Percentiles rank a stretch among this genome's conserved stretches.
These are phyloP conservation scores for Brassica hybrid DNA, from an alignment of 441 rosid genomes.

Conservation along the genomic window DNA sequence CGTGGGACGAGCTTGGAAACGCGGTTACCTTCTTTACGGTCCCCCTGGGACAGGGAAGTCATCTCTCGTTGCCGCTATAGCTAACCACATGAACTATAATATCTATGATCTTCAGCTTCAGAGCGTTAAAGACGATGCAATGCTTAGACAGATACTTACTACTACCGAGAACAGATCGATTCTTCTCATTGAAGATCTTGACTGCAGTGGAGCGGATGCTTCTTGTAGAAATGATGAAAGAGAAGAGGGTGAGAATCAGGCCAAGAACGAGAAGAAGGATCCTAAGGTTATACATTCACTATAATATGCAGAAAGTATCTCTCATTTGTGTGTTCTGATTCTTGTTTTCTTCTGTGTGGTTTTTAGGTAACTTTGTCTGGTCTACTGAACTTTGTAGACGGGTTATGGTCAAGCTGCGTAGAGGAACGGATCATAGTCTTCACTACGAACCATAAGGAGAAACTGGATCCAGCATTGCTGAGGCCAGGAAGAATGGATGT, in stretches of 20 bases:
- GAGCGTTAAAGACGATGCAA: conserved; percentile 43
- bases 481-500: conserved; percentile 33
- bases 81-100: conserved; percentile 47
- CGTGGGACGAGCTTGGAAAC: conserved; percentile 57
- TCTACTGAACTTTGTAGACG: conserved; percentile 35
- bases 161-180: conserved; percentile 46
- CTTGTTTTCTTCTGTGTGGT: not conserved
- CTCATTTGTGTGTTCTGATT: conserved; percentile 2
- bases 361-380: conserved; percentile 22
- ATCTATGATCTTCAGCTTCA: conserved; percentile 55
- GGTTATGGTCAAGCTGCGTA: conserved; percentile 36
- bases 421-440: conserved; percentile 33
- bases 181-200: conserved; percentile 28
- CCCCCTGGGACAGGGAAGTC: conserved; percentile 58
- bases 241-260: not conserved
- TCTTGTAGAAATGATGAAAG: conserved; percentile 14
- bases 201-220: conserved; percentile 23
- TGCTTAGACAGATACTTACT: conserved; percentile 45
- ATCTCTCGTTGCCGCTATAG: conserved; percentile 53
- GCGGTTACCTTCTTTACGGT: conserved; percentile 55
- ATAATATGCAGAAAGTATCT: not conserved
- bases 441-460: conserved; percentile 31
- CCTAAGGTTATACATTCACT: not conserved
- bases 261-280: conserved; percentile 3
- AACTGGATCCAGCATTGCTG: conserved; percentile 29